phyloP scores from a whole-genome alignment of 345 rosid species.

The Citrus trifoliata region DNA sequence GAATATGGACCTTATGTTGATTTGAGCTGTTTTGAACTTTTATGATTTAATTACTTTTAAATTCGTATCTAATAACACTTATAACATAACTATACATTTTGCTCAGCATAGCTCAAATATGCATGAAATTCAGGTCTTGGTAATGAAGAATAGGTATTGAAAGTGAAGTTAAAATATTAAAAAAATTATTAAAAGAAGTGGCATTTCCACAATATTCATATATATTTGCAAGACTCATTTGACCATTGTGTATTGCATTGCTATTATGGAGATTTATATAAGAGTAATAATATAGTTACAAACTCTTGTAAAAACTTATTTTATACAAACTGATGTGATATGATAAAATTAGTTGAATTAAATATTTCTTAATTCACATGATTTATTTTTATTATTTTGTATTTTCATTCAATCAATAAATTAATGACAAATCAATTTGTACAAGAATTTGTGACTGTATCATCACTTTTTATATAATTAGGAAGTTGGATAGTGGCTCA shows the following conservation, averaged over 20 bases:
- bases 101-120: not conserved
- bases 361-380: too few species aligned
- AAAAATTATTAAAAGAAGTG: not conserved
- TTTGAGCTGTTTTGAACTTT: not conserved
- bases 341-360: too few species aligned
- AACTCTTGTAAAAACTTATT: too few species aligned
- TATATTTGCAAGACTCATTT: not conserved
- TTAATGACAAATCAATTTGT: too few species aligned
- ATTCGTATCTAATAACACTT: too few species aligned
- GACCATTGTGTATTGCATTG: not conserved
- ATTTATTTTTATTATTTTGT: too few species aligned
- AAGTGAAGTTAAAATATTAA: not conserved
- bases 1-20: not conserved
- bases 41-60: too few species aligned
- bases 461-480: not conserved
- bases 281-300: too few species aligned
- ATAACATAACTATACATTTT: not conserved
- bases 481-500: not conserved
- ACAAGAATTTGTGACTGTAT: too few species aligned
- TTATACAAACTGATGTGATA: too few species aligned
- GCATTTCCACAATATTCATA: not conserved
- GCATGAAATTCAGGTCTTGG: not conserved
- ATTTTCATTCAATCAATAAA: too few species aligned
- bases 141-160: not conserved
- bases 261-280: not conserved